Evolutionary conservation across 2,329 filamentous ascomycete species (phyloP).

Genomic region (Parascedosporium putredinis): DNA sequence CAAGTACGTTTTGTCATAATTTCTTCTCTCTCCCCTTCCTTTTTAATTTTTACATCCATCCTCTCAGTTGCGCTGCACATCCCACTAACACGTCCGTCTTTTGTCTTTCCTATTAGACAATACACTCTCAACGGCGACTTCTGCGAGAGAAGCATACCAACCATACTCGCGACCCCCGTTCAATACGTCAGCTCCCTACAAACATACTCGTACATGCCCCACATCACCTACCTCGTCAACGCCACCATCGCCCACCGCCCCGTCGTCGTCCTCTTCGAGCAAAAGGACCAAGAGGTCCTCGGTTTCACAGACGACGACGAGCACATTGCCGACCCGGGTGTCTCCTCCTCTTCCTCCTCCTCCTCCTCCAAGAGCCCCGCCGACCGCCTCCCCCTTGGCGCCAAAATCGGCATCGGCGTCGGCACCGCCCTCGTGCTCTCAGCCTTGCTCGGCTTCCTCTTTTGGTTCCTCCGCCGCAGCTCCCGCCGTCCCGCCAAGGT

Average conservation of each 20-base stretch:
- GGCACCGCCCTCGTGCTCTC: slow-evolving; percentile 8
- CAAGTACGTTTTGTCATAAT: slow-evolving; percentile 21
- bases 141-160: slow-evolving; percentile 25
- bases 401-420: slow-evolving; percentile 13
- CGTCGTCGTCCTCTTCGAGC: slow-evolving; percentile 26
- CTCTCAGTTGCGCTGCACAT: not conserved
- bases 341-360: not conserved
- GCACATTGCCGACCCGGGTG: slow-evolving; percentile 1
- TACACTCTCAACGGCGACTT: slow-evolving; percentile 22
- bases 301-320: slow-evolving; percentile 23
- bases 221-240: slow-evolving; percentile 23
- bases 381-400: slow-evolving; percentile 8
- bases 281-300: slow-evolving; percentile 23
- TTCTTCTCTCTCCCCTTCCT: not conserved
- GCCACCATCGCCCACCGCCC: slow-evolving; percentile 27
- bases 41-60: too few species aligned
- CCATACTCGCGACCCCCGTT: slow-evolving; percentile 24
- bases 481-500: not conserved
- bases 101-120: slow-evolving; percentile 23
- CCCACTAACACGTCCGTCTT: not conserved
- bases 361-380: not conserved
- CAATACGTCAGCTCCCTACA: slow-evolving; percentile 25
- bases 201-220: slow-evolving; percentile 14
- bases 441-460: slow-evolving; percentile 8
- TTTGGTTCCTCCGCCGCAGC: slow-evolving; percentile 10